phyloP scores from a whole-genome alignment of 441 rosid genomes.

The Erysimum pusillum region DNA sequence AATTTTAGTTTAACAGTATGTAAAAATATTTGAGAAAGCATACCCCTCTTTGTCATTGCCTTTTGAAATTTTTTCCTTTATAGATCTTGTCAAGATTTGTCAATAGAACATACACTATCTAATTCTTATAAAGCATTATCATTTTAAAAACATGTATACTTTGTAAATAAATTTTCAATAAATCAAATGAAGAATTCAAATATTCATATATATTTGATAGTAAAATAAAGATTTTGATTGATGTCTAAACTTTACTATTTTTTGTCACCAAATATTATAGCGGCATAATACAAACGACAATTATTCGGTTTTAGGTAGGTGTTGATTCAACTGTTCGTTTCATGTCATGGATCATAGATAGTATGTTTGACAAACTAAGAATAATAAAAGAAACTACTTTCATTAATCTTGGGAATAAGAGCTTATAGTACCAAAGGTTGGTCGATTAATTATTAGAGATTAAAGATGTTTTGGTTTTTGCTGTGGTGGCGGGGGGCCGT shows the following conservation, averaged over 20 bases:
- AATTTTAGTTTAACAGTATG: background rate
- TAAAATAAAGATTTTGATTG: background rate
- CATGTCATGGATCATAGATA: background rate
- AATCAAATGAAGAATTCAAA: background rate
- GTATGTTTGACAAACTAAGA: no score
- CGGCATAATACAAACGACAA: slow-evolving; percentile 12
- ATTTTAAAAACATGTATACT: background rate
- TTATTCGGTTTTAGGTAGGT: background rate
- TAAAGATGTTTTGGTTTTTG: background rate
- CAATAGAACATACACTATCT: slow-evolving; percentile 18
- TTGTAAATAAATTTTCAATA: background rate
- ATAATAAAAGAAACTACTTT: no score
- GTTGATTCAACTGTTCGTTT: background rate
- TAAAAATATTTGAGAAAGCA: slow-evolving; percentile 27
- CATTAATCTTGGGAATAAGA: background rate
- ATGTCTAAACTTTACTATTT: slow-evolving; percentile 22
- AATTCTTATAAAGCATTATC: slow-evolving; percentile 9
- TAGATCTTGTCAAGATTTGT: slow-evolving; percentile 46
- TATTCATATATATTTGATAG: background rate
- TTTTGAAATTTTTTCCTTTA: slow-evolving; percentile 27
- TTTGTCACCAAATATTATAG: background rate
- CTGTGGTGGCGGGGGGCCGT: background rate
- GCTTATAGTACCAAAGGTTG: background rate
- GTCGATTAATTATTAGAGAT: background rate
- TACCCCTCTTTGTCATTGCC: slow-evolving; percentile 42